phyloP scores from a whole-genome alignment of 2,329 filamentous ascomycete species.

The Triangularia setosa region DNA sequence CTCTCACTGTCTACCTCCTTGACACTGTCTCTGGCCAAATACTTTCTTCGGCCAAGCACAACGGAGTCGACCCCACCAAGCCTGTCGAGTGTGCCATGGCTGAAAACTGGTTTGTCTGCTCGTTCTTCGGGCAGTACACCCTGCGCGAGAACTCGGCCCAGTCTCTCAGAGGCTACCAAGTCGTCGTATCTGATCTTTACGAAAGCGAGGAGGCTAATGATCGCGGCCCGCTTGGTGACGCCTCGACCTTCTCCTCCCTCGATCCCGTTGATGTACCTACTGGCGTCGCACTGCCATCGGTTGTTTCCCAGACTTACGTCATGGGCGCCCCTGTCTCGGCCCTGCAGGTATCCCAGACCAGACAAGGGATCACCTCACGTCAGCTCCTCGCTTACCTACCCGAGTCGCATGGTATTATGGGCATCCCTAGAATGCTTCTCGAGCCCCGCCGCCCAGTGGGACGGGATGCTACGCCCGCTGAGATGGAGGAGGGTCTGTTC shows the following conservation, averaged over 20 bases:
- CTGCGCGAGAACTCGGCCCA: slow-evolving; percentile 52
- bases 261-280: slow-evolving; percentile 57
- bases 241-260: slow-evolving; percentile 73
- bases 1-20: slow-evolving; percentile 71
- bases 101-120: slow-evolving; percentile 95
- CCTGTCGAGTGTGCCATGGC: slow-evolving; percentile 74
- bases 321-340: slow-evolving; percentile 74
- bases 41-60: slow-evolving; percentile 66
- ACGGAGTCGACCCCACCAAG: slow-evolving; percentile 69
- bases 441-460: slow-evolving; percentile 84
- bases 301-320: slow-evolving; percentile 75
- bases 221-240: slow-evolving; percentile 69
- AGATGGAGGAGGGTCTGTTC: slow-evolving; percentile 78
- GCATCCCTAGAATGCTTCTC: slow-evolving; percentile 72
- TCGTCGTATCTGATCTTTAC: slow-evolving; percentile 84
- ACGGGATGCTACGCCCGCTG: slow-evolving; percentile 73
- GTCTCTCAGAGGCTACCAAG: slow-evolving; percentile 74
- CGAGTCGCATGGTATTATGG: slow-evolving; percentile 68
- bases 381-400: slow-evolving; percentile 78
- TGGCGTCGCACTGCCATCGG: slow-evolving; percentile 62
- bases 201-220: slow-evolving; percentile 82
- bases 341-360: slow-evolving; percentile 81
- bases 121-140: slow-evolving; percentile 63
- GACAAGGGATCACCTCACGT: slow-evolving; percentile 84
- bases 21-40: slow-evolving; percentile 83